Evolutionary conservation across 148 eudicot genomes (phyloP), one percentile per base, ranked within the genome.

Genomic region (Cornus suecica): DNA sequence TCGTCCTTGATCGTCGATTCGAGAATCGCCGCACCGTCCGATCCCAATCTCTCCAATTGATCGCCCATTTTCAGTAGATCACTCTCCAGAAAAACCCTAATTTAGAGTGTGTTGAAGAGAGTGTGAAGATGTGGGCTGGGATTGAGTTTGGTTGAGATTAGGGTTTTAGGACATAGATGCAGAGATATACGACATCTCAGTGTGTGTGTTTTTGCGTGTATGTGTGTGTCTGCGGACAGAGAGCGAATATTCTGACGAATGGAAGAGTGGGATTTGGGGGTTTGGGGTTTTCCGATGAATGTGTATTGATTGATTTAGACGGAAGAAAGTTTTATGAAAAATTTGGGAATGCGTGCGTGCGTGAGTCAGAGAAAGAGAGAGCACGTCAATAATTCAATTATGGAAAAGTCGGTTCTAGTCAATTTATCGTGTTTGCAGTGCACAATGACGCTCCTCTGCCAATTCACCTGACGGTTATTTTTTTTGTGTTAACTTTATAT

Each of bases 1-100:
- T 90, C 92, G 71, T 84, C 93, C 83, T 89, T 91, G 60, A 85
- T 83, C 24, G 71, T 76, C 8, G 89, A 69, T 56, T 89, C 90
- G 68, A 79, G 70, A 52, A 71, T 88, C 28, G 80, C 80, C 23
- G 79, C 83, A 37, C 65, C 80, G 27, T 81, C 93, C 70, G 92
- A 87, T 80, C 89, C 92, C 71, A 90, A 76, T 67, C 85, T 83
- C 83, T 90, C 94, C 80, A 81, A 20, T 14, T 62, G 81, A 82
- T 88, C 91, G 41, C 73, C 83, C 89, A 86, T 88, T 65, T 8
- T 26, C 71, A 3, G 30, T 69, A 24, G 27, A 61, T 62, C 68
- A 15, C 56, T 25, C 30, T 8, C 66, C 9, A 29, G 13, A n/a
- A n/a, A n/a, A 64, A 42, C 69, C 76, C 69, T 64, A 74, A 65